A percentile compares a stretch with the other conserved stretches of the same genome.
These are phyloP conservation scores for Phialocephala subalpina DNA, from an alignment of 2,329 filamentous ascomycete genomes.

Conservation along the genomic window DNA sequence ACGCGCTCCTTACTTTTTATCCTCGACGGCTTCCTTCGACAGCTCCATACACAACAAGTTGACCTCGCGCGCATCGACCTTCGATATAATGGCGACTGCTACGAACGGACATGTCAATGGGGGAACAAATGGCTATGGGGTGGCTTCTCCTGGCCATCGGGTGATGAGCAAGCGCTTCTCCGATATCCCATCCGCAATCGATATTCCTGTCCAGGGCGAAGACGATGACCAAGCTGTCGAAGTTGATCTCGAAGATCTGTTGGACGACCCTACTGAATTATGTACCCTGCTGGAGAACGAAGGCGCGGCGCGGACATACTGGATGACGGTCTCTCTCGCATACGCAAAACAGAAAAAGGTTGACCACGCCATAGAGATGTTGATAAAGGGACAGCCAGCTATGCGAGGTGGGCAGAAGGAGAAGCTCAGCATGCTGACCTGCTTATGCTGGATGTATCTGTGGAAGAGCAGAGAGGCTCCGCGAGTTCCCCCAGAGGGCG, in stretches of 20 bases:
- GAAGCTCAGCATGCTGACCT: conserved; percentile 70
- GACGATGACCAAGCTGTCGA: conserved; percentile 80
- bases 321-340: conserved; percentile 97
- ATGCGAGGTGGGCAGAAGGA: conserved; percentile 69
- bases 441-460: conserved; percentile 75
- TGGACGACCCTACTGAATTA: conserved; percentile 93
- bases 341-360: conserved; percentile 97
- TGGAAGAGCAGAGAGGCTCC: conserved; percentile 75
- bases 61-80: conserved; percentile 2
- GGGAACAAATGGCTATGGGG: conserved; percentile 38
- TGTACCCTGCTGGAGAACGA: conserved; percentile 97
- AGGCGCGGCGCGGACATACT: conserved; percentile 87
- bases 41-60: background rate
- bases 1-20: conserved; percentile 21
- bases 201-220: conserved; percentile 71
- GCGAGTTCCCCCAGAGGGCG: conserved; percentile 69
- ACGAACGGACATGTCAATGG: conserved; percentile 39
- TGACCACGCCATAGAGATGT: conserved; percentile 80
- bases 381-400: conserved; percentile 69
- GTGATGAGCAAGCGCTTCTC: conserved; percentile 59
- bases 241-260: conserved; percentile 88
- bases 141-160: conserved; percentile 30
- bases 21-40: conserved; percentile 21
- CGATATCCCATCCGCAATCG: conserved; percentile 70
- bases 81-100: conserved; percentile 36